These are phyloP conservation scores for Aspergillus quadrilineatus DNA, from an alignment of 2,329 filamentous ascomycete species.

Conservation along the genomic window DNA sequence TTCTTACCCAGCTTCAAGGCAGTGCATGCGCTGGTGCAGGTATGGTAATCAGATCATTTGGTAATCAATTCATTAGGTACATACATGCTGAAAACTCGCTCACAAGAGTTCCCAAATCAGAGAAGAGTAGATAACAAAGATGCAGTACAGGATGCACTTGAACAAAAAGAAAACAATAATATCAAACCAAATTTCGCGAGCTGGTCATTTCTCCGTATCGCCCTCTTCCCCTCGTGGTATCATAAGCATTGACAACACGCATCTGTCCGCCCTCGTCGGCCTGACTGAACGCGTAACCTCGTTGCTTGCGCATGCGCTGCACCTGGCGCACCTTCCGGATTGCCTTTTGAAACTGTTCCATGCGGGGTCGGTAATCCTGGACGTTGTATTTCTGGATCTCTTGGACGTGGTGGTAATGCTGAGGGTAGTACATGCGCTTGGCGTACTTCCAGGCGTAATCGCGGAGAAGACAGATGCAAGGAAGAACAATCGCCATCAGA, in stretches of 20 bases:
- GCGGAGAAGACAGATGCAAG: constrained; percentile 76
- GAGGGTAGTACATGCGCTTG: constrained; percentile 94
- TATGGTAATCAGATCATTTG: not conserved
- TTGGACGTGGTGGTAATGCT: constrained; percentile 96
- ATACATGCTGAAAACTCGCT: not conserved
- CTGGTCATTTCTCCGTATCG: constrained; percentile 93
- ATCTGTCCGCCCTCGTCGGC: constrained; percentile 91
- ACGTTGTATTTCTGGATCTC: constrained; percentile 99
- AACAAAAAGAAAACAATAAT: not conserved
- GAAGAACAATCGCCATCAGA: constrained; percentile 79
- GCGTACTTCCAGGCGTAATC: constrained; percentile 97
- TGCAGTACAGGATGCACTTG: constrained; percentile 5
- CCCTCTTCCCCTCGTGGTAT: constrained; percentile 89
- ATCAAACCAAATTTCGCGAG: constrained; percentile 43
- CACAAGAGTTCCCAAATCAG: not conserved
- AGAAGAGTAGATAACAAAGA: constrained; percentile 7
- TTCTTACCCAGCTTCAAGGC: too few relatives aligned
- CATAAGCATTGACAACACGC: constrained; percentile 91
- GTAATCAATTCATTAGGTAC: constrained; percentile 7
- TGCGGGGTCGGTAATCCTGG: constrained; percentile 94
- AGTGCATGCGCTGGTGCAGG: not conserved
- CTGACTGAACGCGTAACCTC: constrained; percentile 96
- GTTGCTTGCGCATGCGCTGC: constrained; percentile 98
- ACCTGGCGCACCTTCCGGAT: constrained; percentile 98
- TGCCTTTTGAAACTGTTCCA: constrained; percentile 99